Conservation (phyloP, 2,329 filamentous ascomycete species). For the Cladophialophora carrionii region DNA sequence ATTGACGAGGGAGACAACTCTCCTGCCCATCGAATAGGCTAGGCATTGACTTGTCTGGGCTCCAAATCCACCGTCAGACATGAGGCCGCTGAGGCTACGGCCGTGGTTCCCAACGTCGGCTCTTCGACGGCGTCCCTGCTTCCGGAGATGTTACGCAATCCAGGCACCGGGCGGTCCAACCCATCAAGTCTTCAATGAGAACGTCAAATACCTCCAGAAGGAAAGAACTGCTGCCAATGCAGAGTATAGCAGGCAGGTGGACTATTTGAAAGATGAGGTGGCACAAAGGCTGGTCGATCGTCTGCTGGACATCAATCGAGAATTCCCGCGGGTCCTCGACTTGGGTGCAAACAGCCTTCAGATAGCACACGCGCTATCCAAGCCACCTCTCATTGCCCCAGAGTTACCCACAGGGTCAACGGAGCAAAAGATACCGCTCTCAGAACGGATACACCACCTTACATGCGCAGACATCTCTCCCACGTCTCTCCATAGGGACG, state of each 20-base stretch:
- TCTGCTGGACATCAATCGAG: constrained; percentile 87
- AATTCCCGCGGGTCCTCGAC: constrained; percentile 82
- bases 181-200: constrained; percentile 88
- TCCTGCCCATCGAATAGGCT: background rate
- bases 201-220: constrained; percentile 86
- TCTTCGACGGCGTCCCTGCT: constrained; percentile 25
- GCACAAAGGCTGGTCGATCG: constrained; percentile 82
- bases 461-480: constrained; percentile 81
- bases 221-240: constrained; percentile 76
- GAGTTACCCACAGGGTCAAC: constrained; percentile 43
- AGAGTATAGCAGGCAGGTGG: constrained; percentile 74
- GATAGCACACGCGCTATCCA: constrained; percentile 73
- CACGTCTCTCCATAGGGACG: constrained; percentile 78
- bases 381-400: constrained; percentile 64
- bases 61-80: constrained; percentile 13
- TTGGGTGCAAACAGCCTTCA: constrained; percentile 96
- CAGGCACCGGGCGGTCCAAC: constrained; percentile 75
- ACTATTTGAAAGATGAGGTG: constrained; percentile 93
- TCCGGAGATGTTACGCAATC: constrained; percentile 67
- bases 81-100: constrained; percentile 31
- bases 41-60: constrained; percentile 37
- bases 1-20: background rate
- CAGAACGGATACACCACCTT: constrained; percentile 71
- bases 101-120: constrained; percentile 32
- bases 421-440: constrained; percentile 57